Base-by-base conservation (phyloP, 2,329 filamentous ascomycete species). In the Sporothrix brunneoviolacea region DNA sequence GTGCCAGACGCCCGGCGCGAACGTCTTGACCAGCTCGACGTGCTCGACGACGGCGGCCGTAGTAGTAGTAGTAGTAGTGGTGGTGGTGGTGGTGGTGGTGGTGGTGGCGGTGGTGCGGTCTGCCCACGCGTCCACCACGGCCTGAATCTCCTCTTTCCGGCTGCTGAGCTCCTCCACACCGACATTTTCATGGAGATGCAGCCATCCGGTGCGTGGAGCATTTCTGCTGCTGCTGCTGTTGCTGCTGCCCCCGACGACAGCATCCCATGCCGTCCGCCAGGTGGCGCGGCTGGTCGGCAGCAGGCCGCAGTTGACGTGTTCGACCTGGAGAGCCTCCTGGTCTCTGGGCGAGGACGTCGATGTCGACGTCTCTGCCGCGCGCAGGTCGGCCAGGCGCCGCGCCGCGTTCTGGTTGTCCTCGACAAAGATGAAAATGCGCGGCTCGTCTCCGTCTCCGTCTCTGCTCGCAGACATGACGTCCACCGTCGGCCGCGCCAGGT, bases 151-250 rank as follows among this genome's bases (percentile, higher is more conserved):
- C 2, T 61, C 59, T 42, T 60, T 64, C 55, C 69, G 73, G 49
- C 51, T 62, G 24, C 75, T 69, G 7, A 82, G 72, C 54, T 82
- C 80, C 2, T 66, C 61, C 12, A 71, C 71, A 15, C 72, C 79
- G 1, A 84, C 78, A 55, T 85, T 86, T 62, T 85, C 81, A 60
- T 86, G 83, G 24, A 86, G 65, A 63, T 86, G 83, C 18, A 85
- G 64, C 79, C 80, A 83, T 8, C 72, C 70, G 32, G 13, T n/a
- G 1, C 15, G 12, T 32, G 19, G 7, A 8, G 35, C 8, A 7
- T 15, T 15, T 30, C 5, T 12, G 40, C 15, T 9, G 40, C 63
- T 59, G n/a, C 61, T 6, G 4, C 39, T 12, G 3, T 56, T 13
- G 33, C 30, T 4, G 3, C 10, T 10, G 9, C 32, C 24, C 6